Evolutionary conservation across 371 early-diverging fungal species (phyloP).

Genomic region (Lichtheimia corymbifera): DNA sequence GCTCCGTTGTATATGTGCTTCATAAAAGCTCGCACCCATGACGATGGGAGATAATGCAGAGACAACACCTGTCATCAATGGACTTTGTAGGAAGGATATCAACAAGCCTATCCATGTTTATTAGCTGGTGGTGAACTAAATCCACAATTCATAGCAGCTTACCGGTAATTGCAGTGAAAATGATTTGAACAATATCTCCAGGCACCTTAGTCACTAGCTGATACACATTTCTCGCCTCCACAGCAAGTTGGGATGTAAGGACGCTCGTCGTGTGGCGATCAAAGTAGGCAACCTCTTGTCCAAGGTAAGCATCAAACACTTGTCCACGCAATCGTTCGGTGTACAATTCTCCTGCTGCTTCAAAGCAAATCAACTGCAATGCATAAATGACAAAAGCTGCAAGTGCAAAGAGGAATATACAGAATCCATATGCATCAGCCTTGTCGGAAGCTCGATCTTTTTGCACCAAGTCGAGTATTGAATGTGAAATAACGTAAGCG

Average conservation of each 20-base stretch:
- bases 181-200: slow-evolving; percentile 53
- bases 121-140: not conserved
- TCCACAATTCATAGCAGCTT: not conserved
- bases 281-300: slow-evolving; percentile 84
- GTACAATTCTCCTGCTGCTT: slow-evolving; percentile 47
- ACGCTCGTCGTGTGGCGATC: slow-evolving; percentile 81
- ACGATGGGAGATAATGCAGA: slow-evolving; percentile 39
- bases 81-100: slow-evolving; percentile 39
- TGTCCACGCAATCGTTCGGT: slow-evolving; percentile 52
- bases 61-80: slow-evolving; percentile 51
- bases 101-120: slow-evolving; percentile 13
- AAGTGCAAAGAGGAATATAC: slow-evolving; percentile 60
- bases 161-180: slow-evolving; percentile 34
- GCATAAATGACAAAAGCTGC: slow-evolving; percentile 38
- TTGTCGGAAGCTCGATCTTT: slow-evolving; percentile 42
- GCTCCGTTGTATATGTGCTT: slow-evolving; percentile 23
- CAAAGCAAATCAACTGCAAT: slow-evolving; percentile 27
- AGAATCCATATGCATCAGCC: slow-evolving; percentile 66
- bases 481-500: slow-evolving; percentile 32
- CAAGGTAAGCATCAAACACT: slow-evolving; percentile 51
- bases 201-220: slow-evolving; percentile 64
- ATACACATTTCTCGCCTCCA: slow-evolving; percentile 70
- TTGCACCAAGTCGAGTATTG: slow-evolving; percentile 55
- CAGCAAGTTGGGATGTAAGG: slow-evolving; percentile 75
- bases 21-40: slow-evolving; percentile 25